Conservation (phyloP, 2,329 filamentous ascomycete species). For the Diaporthe ampelina region DNA sequence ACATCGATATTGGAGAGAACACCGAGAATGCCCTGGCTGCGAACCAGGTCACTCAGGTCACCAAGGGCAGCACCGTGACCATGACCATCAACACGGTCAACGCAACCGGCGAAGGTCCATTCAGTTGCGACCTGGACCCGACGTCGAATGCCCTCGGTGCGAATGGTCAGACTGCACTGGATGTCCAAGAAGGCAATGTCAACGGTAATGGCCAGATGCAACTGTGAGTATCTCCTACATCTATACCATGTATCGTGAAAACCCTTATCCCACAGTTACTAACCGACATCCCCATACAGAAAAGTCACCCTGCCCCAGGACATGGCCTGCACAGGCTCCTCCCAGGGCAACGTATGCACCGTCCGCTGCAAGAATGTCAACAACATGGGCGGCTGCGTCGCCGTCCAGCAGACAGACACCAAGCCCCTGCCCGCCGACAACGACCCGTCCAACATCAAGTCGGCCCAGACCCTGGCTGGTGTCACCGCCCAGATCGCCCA, state of each 20-base stretch:
- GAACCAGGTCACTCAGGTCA: slow-evolving; percentile 60
- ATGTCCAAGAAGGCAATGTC: slow-evolving; percentile 61
- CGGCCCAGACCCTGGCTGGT: slow-evolving; percentile 57
- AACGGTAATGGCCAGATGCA: slow-evolving; percentile 61
- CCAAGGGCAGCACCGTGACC: slow-evolving; percentile 57
- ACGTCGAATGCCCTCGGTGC: slow-evolving; percentile 58
- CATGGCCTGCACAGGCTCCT: slow-evolving; percentile 62
- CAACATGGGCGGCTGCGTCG: slow-evolving; percentile 66
- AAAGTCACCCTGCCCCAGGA: slow-evolving; percentile 60
- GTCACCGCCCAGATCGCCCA: slow-evolving; percentile 62
- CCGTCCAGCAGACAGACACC: slow-evolving; percentile 65
- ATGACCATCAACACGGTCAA: slow-evolving; percentile 64
- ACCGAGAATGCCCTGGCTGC: slow-evolving; percentile 63
- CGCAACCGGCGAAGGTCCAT: slow-evolving; percentile 64
- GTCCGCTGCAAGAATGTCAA: slow-evolving; percentile 68
- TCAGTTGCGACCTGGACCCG: slow-evolving; percentile 62
- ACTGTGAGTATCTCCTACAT: slow-evolving; percentile 54
- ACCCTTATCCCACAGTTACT: not conserved
- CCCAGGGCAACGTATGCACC: slow-evolving; percentile 69
- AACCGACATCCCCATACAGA: slow-evolving; percentile 53
- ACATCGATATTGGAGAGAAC: slow-evolving; percentile 70
- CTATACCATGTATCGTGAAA: not conserved
- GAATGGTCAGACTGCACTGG: slow-evolving; percentile 57
- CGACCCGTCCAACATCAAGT: slow-evolving; percentile 58
- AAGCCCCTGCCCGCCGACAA: slow-evolving; percentile 52